Evolutionary conservation across 2,329 filamentous ascomycete genomes (phyloP).

Genomic region (Apiospora aurea): DNA sequence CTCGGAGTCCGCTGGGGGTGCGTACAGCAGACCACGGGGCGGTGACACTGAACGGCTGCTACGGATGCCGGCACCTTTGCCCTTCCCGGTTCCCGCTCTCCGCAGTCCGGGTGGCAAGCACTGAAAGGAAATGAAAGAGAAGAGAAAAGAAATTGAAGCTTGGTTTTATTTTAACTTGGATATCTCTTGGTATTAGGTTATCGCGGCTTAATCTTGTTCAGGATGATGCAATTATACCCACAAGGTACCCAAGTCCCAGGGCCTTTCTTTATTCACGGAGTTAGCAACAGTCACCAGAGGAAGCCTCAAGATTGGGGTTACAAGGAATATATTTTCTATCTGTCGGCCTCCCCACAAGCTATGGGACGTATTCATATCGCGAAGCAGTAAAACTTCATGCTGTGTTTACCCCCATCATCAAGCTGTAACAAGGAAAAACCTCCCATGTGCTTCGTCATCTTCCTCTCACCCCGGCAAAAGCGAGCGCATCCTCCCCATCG

Average conservation of each 20-base stretch:
- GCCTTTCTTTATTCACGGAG: too few species aligned
- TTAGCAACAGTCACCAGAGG: background rate
- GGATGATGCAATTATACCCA: too few species aligned
- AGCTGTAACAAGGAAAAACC: background rate
- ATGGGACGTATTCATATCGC: background rate
- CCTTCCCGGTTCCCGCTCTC: background rate
- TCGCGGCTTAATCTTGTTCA: background rate
- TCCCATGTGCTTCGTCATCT: slow-evolving; percentile 4
- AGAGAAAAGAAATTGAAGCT: too few species aligned
- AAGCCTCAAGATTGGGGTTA: background rate
- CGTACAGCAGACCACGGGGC: background rate
- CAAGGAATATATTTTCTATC: background rate
- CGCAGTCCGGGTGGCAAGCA: background rate
- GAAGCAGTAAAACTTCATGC: slow-evolving; percentile 1
- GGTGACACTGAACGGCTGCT: background rate
- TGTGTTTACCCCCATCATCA: background rate
- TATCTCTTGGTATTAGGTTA: background rate
- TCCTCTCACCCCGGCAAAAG: background rate
- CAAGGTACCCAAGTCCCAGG: too few species aligned
- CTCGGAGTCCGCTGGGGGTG: background rate
- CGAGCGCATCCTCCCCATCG: slow-evolving; percentile 16
- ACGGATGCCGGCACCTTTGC: background rate
- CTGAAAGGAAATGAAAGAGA: background rate
- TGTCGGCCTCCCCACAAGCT: slow-evolving; percentile 13
- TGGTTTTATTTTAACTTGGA: too few species aligned